Evolutionary conservation across 83 land plant genomes (phyloP), one percentile per base, ranked within the genome.

Genomic region (Diphasiastrum complanatum): DNA sequence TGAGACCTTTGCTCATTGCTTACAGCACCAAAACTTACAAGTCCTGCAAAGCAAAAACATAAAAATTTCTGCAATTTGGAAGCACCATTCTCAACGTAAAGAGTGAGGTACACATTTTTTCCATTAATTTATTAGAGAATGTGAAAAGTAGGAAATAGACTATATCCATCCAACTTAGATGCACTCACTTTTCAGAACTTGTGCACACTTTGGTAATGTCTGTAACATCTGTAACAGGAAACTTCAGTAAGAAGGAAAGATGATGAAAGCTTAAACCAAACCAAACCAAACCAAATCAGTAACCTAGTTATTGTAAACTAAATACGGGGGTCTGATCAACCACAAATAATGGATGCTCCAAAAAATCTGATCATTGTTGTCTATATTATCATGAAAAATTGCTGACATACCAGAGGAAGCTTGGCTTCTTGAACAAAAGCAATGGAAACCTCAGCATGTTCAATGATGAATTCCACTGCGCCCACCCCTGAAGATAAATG

Each of bases 401-500:
- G 66, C 29, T 33, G 47, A 33, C 82, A 29, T 87, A 93, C 98
- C 69, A 79, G 50, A 28, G 78, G 74, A 16, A 93, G 65, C 67
- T 93, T 93, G 51, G 59, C 76, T 47, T 83, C 88, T 57, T 93
- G 96, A 32, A 83, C 89, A 80, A 93, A 93, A 3, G 78, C 84
- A 29, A 89, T 78, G 11, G 91, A 73, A 38, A 88, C 79, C 70
- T 93, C 98, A 56, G 98, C 98, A 66, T 93, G 98, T 51, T 78
- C 71, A 66, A 88, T 81, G 36, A 93, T 93, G 63, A 79, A 93
- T 79, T 93, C 96, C 36, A 93, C 76, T 8, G 98, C 98, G 74
- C 89, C 80, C 29, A 73, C 70, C 50, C 98, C 98, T 93, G 75
- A 51, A 60, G 40, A 65, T 18, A n/a, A 45, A 24, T 6, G 14